These are phyloP conservation scores for Exophiala viscosa DNA, from an alignment of 2,329 filamentous ascomycete genomes.

Conservation along the genomic window DNA sequence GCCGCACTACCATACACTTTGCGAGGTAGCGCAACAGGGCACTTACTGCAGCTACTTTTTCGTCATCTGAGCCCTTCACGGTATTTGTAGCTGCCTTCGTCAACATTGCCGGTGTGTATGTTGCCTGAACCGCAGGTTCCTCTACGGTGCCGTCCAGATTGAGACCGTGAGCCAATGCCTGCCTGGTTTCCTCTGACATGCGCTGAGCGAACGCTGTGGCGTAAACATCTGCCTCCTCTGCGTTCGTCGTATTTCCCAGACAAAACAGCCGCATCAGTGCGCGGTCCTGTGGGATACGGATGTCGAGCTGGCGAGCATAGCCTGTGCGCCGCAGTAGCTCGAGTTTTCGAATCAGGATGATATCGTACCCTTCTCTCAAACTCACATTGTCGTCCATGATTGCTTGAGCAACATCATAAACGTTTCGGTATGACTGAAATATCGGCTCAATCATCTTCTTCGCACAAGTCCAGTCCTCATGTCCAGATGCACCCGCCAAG, in stretches of 20 bases:
- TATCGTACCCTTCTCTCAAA: constrained; percentile 33
- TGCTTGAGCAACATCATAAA: constrained; percentile 29
- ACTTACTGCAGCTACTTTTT: constrained; percentile 11
- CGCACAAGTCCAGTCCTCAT: constrained; percentile 26
- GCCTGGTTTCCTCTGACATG: constrained; percentile 20
- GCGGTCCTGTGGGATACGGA: constrained; percentile 26
- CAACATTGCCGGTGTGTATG: constrained; percentile 38
- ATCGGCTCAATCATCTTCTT: constrained; percentile 33
- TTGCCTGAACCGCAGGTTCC: constrained; percentile 34
- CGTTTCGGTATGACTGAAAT: constrained; percentile 31
- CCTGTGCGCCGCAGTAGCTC: constrained; percentile 27
- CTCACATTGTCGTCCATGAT: constrained; percentile 27
- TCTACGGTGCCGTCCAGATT: constrained; percentile 34
- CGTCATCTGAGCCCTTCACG: constrained; percentile 1
- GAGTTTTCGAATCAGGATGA: constrained; percentile 30
- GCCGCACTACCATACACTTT: constrained; percentile 12
- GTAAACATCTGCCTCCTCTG: constrained; percentile 31
- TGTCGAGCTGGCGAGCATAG: constrained; percentile 29
- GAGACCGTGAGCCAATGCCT: constrained; percentile 30
- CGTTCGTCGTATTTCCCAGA: constrained; percentile 33
- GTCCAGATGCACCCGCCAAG: constrained; percentile 36
- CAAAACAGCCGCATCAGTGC: constrained; percentile 37
- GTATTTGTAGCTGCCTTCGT: constrained; percentile 26
- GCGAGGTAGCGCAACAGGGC: constrained; percentile 23
- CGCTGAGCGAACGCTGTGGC: constrained; percentile 26